These are phyloP conservation scores for Reticulascus tulasneorum DNA, from an alignment of 2,329 filamentous ascomycete genomes.

Conservation along the genomic window DNA sequence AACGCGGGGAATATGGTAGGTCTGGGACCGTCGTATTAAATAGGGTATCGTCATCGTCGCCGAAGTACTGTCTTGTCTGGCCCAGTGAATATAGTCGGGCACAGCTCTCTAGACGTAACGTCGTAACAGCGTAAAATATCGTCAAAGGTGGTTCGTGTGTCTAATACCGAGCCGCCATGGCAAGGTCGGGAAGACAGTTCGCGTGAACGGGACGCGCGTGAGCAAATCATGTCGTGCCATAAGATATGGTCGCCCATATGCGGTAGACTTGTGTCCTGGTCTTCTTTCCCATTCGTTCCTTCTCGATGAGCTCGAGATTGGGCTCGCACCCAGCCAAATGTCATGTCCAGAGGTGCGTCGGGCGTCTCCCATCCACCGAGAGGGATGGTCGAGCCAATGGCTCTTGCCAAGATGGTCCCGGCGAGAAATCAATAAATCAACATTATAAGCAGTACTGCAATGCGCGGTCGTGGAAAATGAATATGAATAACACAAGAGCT, in stretches of 20 bases:
- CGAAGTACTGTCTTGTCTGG: conserved; percentile 21
- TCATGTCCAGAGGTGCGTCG: conserved; percentile 9
- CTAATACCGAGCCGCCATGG: conserved; percentile 13
- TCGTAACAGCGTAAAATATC: conserved; percentile 42
- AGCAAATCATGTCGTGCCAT: conserved; percentile 26
- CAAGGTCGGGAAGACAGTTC: conserved; percentile 14
- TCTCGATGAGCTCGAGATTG: conserved; percentile 16
- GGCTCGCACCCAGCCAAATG: too few relatives aligned
- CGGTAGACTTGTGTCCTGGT: conserved; percentile 36
- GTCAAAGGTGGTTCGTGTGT: conserved; percentile 28
- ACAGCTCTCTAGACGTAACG: conserved; percentile 43
- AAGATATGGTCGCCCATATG: conserved; percentile 37
- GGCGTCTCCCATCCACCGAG: conserved; percentile 33
- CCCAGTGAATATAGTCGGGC: conserved; percentile 14
- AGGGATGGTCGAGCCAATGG: conserved; percentile 13
- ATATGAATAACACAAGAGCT: conserved; percentile 12
- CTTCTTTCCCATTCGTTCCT: conserved; percentile 30
- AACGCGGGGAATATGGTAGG: too few relatives aligned
- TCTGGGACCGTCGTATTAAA: conserved; percentile 26
- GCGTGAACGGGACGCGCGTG: conserved; percentile 24
- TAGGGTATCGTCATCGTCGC: conserved; percentile 36
- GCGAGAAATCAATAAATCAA: conserved; percentile 22
- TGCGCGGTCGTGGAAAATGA: background rate
- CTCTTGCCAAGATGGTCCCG: conserved; percentile 7
- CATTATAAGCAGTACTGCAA: conserved; percentile 35